phyloP scores from a whole-genome alignment of 2,329 filamentous ascomycete genomes.

The Talaromyces albobiverticillius region DNA sequence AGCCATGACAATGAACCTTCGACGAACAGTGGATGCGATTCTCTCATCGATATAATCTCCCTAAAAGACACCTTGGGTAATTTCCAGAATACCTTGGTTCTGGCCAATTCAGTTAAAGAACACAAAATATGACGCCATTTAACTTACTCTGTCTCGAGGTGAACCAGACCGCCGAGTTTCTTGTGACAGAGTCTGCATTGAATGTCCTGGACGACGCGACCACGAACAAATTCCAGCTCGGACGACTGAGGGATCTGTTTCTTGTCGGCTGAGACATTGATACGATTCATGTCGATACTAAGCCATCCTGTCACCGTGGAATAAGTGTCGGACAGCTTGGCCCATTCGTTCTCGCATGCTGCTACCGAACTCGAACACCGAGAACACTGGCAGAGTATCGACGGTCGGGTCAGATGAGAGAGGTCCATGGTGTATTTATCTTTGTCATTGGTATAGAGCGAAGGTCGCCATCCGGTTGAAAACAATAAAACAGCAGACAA shows the following conservation, averaged over 20 bases:
- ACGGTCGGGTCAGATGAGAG: constrained; percentile 32
- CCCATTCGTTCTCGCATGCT: constrained; percentile 42
- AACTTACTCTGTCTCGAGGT: constrained; percentile 34
- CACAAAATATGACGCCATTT: background rate
- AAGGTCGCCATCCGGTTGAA: background rate
- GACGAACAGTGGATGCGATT: constrained; percentile 33
- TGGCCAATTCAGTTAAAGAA: constrained; percentile 14
- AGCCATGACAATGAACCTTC: constrained; percentile 32
- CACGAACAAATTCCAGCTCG: constrained; percentile 32
- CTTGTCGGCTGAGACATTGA: constrained; percentile 34
- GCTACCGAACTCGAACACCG: constrained; percentile 40
- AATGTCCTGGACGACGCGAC: constrained; percentile 35
- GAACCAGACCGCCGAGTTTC: constrained; percentile 34
- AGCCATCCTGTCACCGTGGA: constrained; percentile 36
- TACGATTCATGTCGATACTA: constrained; percentile 36
- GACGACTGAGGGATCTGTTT: constrained; percentile 36
- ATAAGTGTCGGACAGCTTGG: constrained; percentile 36
- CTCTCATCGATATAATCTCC: constrained; percentile 39
- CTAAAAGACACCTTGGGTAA: constrained; percentile 37
- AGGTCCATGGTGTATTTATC: constrained; percentile 28
- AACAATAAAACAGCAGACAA: background rate
- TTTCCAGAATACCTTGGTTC: constrained; percentile 40
- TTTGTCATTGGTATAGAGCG: no score
- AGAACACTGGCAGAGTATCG: constrained; percentile 37
- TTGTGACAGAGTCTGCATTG: constrained; percentile 38